A percentile compares a stretch with the other conserved stretches of the same genome.
These are phyloP conservation scores for Pinguiococcus pyrenoidosus DNA, from an alignment of 108 stramenopile species.

Conservation along the genomic window DNA sequence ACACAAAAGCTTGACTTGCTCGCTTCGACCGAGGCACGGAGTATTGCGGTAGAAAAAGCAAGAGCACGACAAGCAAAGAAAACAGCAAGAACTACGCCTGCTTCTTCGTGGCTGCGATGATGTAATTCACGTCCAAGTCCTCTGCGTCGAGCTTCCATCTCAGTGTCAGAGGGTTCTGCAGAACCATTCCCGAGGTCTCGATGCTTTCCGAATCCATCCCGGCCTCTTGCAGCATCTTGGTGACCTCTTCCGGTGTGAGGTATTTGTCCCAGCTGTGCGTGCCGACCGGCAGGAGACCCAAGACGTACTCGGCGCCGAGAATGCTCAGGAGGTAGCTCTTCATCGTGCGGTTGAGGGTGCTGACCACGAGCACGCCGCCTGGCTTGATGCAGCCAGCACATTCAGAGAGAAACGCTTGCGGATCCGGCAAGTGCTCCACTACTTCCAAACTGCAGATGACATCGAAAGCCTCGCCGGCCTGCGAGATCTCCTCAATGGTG, in stretches of 20 bases:
- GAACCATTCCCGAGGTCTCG: slow-evolving; percentile 6
- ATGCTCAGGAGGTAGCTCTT: slow-evolving; percentile 65
- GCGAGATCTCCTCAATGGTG: slow-evolving; percentile 31
- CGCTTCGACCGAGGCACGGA: too few species aligned
- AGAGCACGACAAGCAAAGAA: too few species aligned
- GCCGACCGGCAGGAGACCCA: slow-evolving; percentile 65
- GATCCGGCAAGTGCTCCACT: slow-evolving; percentile 71
- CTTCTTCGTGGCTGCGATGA: slow-evolving; percentile 7
- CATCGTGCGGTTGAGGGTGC: slow-evolving; percentile 73
- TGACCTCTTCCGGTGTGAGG: slow-evolving; percentile 33
- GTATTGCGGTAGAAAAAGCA: too few species aligned
- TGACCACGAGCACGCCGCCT: slow-evolving; percentile 63
- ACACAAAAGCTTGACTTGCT: too few species aligned
- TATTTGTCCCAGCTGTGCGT: slow-evolving; percentile 82
- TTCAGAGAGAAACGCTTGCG: slow-evolving; percentile 42
- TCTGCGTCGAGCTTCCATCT: slow-evolving; percentile 9
- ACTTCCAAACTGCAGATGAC: slow-evolving; percentile 77
- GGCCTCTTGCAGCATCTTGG: slow-evolving; percentile 1
- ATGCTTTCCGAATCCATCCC: neutral
- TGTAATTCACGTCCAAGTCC: slow-evolving; percentile 33
- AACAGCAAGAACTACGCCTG: too few species aligned
- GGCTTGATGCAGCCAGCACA: slow-evolving; percentile 25
- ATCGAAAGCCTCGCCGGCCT: slow-evolving; percentile 60
- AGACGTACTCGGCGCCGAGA: slow-evolving; percentile 73
- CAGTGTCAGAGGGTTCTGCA: slow-evolving; percentile 9